A percentile compares a stretch with the other conserved stretches of the same genome.
Evolutionary conservation across 2,329 filamentous ascomycete genomes (phyloP).

Genomic region (Beauveria sp.): DNA sequence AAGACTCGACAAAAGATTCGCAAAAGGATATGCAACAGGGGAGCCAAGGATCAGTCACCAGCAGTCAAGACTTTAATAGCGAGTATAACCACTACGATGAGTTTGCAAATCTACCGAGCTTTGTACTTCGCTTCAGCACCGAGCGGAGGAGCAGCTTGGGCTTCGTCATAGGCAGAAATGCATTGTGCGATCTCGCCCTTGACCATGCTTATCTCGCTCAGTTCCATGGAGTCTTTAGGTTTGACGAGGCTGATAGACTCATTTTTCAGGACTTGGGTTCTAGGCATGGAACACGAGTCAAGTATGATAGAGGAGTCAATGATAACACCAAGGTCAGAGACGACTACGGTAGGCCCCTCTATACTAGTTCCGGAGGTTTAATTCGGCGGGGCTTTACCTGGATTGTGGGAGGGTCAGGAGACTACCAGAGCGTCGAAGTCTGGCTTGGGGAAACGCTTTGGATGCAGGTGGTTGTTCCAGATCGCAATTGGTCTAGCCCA

Average conservation of each 20-base stretch:
- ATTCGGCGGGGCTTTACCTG: not conserved
- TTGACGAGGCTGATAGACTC: not conserved
- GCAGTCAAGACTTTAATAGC: too few relatives aligned
- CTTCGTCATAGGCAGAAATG: not conserved
- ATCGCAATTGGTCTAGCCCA: too few relatives aligned
- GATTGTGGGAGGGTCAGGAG: not conserved
- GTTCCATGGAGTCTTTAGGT: not conserved
- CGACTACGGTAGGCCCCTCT: not conserved
- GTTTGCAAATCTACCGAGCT: too few relatives aligned
- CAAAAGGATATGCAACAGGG: too few relatives aligned
- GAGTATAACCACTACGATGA: too few relatives aligned
- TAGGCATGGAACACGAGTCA: not conserved
- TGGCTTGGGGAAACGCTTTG: not conserved
- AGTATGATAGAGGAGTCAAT: not conserved
- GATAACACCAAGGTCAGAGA: accelerated
- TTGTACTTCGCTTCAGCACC: not conserved
- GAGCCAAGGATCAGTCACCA: accelerated
- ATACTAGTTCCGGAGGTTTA: accelerated
- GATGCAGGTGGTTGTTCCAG: too few relatives aligned
- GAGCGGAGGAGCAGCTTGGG: not conserved
- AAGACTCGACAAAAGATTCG: too few relatives aligned
- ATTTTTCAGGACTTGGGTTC: not conserved
- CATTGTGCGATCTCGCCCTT: not conserved
- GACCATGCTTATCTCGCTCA: not conserved
- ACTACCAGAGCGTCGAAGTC: not conserved